A percentile compares a stretch with the other conserved stretches of the same genome.
These are phyloP conservation scores for Tremella mesenterica DNA, from an alignment of 768 basidiomycete genomes.

Conservation along the genomic window DNA sequence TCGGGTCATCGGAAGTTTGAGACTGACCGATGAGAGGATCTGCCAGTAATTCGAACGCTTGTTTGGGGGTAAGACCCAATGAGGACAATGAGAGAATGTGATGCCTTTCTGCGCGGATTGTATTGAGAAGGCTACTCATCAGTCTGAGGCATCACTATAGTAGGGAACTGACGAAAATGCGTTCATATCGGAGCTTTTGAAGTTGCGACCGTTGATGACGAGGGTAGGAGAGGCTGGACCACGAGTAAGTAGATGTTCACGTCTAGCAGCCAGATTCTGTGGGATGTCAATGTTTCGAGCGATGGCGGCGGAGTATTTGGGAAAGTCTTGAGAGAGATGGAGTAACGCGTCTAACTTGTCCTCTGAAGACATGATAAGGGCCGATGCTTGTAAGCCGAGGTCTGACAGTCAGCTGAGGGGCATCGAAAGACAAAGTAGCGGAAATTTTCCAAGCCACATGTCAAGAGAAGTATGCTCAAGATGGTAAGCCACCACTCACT, in stretches of 20 bases:
- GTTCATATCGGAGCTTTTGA: conserved; percentile 59
- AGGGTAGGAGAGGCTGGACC: conserved; percentile 43
- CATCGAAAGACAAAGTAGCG: conserved; percentile 1
- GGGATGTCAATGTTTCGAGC: conserved; percentile 57
- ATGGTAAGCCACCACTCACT: conserved; percentile 46
- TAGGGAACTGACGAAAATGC: conserved; percentile 53
- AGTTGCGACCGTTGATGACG: conserved; percentile 70
- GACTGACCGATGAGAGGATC: conserved; percentile 54
- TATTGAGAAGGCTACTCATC: conserved; percentile 54
- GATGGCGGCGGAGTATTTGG: conserved; percentile 67
- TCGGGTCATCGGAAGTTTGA: conserved; percentile 50
- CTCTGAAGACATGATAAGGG: conserved; percentile 61
- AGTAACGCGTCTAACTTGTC: conserved; percentile 55
- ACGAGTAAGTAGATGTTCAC: conserved; percentile 50
- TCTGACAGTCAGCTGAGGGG: conserved; percentile 20
- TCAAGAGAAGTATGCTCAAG: too few relatives aligned
- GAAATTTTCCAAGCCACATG: too few relatives aligned
- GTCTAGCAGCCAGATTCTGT: conserved; percentile 56
- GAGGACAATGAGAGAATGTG: conserved; percentile 55
- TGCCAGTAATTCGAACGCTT: conserved; percentile 67
- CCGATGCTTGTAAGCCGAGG: conserved; percentile 64
- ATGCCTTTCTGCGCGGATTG: conserved; percentile 62
- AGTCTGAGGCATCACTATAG: background rate
- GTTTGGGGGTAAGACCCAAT: conserved; percentile 56
- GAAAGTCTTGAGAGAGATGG: conserved; percentile 77